These are phyloP conservation scores for Suillus tomentosus DNA, from an alignment of 768 basidiomycete species.

Conservation along the genomic window DNA sequence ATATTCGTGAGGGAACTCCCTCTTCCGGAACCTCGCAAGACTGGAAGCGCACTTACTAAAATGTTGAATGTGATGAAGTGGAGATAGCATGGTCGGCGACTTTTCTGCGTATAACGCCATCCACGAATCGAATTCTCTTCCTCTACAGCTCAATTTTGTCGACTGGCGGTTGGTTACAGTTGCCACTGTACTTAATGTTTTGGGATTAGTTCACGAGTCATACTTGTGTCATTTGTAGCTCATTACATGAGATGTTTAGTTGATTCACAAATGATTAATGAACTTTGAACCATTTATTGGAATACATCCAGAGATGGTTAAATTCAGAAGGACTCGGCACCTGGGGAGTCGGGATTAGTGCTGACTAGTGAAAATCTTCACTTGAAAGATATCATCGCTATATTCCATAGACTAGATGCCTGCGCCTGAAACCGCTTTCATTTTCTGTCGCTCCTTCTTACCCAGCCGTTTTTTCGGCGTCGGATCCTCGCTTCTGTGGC, in stretches of 20 bases:
- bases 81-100: neutral
- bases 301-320: neutral
- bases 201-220: neutral
- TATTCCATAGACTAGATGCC: neutral
- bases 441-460: constrained; percentile 66
- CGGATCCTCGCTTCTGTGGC: constrained; percentile 20
- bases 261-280: neutral
- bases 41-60: neutral
- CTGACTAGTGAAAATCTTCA: neutral
- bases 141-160: neutral
- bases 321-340: neutral
- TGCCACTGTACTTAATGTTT: neutral
- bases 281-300: neutral
- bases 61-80: neutral
- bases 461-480: constrained; percentile 64
- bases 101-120: neutral
- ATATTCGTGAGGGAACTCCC: constrained; percentile 3
- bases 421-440: constrained; percentile 31
- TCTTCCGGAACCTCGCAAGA: neutral
- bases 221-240: neutral
- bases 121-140: neutral
- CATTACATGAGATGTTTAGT: neutral
- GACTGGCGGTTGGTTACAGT: neutral
- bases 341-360: neutral
- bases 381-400: no score